phyloP scores from a whole-genome alignment of 1,284 basidiomycete species.

The Coniophora puteana region DNA sequence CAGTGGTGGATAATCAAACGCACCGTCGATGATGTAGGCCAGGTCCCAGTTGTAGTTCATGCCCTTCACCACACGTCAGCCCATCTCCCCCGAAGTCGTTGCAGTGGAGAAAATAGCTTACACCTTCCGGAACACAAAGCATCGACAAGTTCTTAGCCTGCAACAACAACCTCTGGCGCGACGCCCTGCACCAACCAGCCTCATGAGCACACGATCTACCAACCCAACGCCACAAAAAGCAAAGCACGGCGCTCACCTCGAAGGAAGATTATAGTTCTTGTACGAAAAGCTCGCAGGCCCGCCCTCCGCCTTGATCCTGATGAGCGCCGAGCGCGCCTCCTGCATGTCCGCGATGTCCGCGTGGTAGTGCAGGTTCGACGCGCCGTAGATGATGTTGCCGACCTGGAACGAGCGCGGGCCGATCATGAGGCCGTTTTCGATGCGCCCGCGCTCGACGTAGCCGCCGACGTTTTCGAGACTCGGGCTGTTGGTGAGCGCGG shows the following conservation, averaged over 20 bases:
- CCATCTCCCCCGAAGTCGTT: neutral
- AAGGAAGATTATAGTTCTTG: constrained; percentile 72
- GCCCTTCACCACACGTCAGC: constrained; percentile 34
- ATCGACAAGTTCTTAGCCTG: constrained; percentile 60
- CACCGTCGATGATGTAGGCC: constrained; percentile 71
- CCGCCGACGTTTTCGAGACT: constrained; percentile 58
- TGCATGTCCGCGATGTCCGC: constrained; percentile 58
- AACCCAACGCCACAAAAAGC: neutral
- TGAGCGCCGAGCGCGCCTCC: constrained; percentile 61
- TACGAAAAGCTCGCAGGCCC: constrained; percentile 67
- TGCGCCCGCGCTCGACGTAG: constrained; percentile 59
- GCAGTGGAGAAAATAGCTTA: constrained; percentile 17
- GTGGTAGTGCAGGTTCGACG: constrained; percentile 44
- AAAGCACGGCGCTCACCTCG: constrained; percentile 48
- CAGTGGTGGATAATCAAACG: constrained; percentile 11
- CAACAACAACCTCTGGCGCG: constrained; percentile 61
- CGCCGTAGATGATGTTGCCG: constrained; percentile 65
- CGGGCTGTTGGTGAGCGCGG: constrained; percentile 40
- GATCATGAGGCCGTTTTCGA: constrained; percentile 63
- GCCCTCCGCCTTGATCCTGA: constrained; percentile 67
- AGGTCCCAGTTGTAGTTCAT: constrained; percentile 76
- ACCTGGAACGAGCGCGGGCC: constrained; percentile 71
- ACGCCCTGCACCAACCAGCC: constrained; percentile 40
- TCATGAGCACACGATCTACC: neutral
- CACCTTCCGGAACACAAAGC: constrained; percentile 71